Evolutionary conservation across 139 green algal species (phyloP).

Genomic region (Picochlorum costavermella): DNA sequence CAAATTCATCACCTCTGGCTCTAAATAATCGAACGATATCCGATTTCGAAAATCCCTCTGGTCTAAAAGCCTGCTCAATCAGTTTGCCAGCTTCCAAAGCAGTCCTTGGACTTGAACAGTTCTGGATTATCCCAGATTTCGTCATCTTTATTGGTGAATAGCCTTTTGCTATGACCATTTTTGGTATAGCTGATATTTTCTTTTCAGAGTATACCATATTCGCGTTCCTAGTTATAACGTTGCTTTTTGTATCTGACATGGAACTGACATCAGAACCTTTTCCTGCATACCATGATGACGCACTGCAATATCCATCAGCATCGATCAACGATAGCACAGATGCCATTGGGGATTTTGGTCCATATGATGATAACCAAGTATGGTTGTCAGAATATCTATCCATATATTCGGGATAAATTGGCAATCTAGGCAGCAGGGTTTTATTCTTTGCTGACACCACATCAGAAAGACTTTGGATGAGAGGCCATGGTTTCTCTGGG

Average conservation of each 20-base stretch:
- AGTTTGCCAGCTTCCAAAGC: not conserved
- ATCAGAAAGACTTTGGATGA: conserved; percentile 50
- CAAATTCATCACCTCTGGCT: conserved; percentile 52
- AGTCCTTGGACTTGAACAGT: not conserved
- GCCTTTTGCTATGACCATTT: not conserved
- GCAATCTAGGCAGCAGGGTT: conserved; percentile 66
- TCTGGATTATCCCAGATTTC: not conserved
- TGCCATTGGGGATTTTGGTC: conserved; percentile 29
- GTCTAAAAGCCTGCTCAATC: not conserved
- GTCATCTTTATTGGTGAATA: not conserved
- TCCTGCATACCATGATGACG: conserved; percentile 40
- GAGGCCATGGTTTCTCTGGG: conserved; percentile 70
- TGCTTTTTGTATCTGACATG: not conserved
- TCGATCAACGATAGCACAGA: conserved; percentile 33
- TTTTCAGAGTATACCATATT: not conserved
- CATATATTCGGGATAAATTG: conserved; percentile 56
- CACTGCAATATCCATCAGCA: conserved; percentile 34
- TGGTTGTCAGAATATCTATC: not conserved
- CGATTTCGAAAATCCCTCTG: conserved; percentile 9
- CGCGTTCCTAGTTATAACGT: not conserved
- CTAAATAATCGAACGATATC: conserved; percentile 55
- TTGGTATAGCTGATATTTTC: not conserved
- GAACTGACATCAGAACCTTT: not conserved
- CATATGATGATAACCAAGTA: conserved; percentile 33
- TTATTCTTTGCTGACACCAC: conserved; percentile 51